Conservation (phyloP, 2,329 filamentous ascomycete species). For the Harringtonia lauricola region DNA sequence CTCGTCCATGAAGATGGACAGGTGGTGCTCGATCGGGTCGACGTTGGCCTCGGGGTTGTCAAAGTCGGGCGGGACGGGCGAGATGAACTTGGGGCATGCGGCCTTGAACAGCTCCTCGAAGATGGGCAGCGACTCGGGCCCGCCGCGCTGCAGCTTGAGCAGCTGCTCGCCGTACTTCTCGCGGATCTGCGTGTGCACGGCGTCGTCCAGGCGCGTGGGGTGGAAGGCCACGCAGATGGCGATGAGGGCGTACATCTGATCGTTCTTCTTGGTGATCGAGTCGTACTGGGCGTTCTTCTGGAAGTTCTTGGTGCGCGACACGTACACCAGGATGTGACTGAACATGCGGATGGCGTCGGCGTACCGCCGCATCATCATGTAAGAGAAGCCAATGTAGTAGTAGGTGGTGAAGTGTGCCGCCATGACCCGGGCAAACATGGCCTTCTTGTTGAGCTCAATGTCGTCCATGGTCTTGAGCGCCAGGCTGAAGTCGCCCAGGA, state of each 20-base stretch:
- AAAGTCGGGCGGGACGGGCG: slow-evolving; percentile 91
- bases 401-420: slow-evolving; percentile 99
- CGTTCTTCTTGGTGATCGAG: slow-evolving; percentile 99
- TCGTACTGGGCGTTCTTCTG: slow-evolving; percentile 99
- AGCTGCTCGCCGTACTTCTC: slow-evolving; percentile 99
- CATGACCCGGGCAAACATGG: slow-evolving; percentile 99
- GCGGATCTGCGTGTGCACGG: slow-evolving; percentile 92
- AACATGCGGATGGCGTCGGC: slow-evolving; percentile 99
- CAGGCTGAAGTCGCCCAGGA: slow-evolving; percentile 94
- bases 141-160: slow-evolving; percentile 89
- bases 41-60: slow-evolving; percentile 93
- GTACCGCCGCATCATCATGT: slow-evolving; percentile 99
- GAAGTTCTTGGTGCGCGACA: slow-evolving; percentile 99
- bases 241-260: slow-evolving; percentile 99
- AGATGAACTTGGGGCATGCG: slow-evolving; percentile 99
- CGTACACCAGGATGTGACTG: slow-evolving; percentile 98
- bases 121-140: slow-evolving; percentile 86
- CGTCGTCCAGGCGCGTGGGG: slow-evolving; percentile 93
- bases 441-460: slow-evolving; percentile 99
- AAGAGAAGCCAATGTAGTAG: slow-evolving; percentile 99
- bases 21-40: slow-evolving; percentile 94
- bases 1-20: slow-evolving; percentile 98
- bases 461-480: slow-evolving; percentile 98
- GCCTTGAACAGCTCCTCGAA: slow-evolving; percentile 97
- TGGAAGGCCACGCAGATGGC: slow-evolving; percentile 98